Evolutionary conservation across 2,329 filamentous ascomycete species (phyloP).

Genomic region (Phialophora expanda): DNA sequence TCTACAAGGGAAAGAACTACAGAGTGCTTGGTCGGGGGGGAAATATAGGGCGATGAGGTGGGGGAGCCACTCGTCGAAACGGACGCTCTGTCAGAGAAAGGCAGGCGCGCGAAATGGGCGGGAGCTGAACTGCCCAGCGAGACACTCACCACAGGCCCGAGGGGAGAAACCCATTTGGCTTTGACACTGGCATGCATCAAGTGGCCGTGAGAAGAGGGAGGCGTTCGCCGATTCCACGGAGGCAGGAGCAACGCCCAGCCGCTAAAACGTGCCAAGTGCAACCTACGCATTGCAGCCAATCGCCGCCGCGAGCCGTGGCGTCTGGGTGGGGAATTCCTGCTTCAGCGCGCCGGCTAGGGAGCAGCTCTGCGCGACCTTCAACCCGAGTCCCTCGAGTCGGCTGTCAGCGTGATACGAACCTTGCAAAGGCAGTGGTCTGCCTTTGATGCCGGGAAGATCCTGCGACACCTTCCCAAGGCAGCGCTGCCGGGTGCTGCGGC

Average conservation of each 20-base stretch:
- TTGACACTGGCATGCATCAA: not conserved
- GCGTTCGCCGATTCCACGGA: not conserved
- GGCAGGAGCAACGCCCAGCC: not conserved
- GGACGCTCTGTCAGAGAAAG: not conserved
- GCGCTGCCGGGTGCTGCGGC: constrained; percentile 1
- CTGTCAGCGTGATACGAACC: constrained; percentile 27
- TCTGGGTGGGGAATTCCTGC: constrained; percentile 11
- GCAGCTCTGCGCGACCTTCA: constrained; percentile 9
- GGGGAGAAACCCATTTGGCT: constrained; percentile 1
- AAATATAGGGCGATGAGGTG: constrained; percentile 1
- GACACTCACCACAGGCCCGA: not conserved
- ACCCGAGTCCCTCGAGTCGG: constrained; percentile 3
- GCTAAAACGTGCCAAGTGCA: constrained; percentile 8
- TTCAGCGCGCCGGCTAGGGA: constrained; percentile 10
- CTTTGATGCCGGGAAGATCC: constrained; percentile 7
- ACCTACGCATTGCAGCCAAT: constrained; percentile 3
- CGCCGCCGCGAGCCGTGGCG: not conserved
- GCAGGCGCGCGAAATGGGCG: constrained; percentile 1
- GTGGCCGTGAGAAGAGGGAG: constrained; percentile 1
- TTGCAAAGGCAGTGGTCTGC: constrained; percentile 9
- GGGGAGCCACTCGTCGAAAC: not conserved
- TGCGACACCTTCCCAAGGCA: constrained; percentile 2
- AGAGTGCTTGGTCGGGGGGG: not conserved
- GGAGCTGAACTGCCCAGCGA: constrained; percentile 6
- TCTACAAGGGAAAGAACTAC: constrained; percentile 8